Base-by-base conservation (phyloP, 495 filamentous ascomycete genomes). In the Penicillium soppii region DNA sequence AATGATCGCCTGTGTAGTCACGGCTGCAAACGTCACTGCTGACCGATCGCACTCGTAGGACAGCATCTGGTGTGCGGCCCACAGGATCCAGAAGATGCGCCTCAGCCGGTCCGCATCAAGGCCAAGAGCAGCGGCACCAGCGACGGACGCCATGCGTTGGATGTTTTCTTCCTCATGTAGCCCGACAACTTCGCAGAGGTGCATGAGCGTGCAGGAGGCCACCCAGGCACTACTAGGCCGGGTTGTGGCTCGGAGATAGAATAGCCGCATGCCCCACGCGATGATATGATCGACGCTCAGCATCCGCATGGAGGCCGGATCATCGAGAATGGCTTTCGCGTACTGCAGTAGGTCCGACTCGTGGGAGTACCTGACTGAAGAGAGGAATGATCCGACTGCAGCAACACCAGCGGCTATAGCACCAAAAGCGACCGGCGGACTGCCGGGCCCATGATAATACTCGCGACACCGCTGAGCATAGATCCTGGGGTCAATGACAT, bases 241-340 rank as follows among this genome's bases (percentile, higher is more conserved):
- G 33, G 67, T 64, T 17, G 67, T 70, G n/a, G 67, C 67, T 16
- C 67, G 59, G 7, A 70, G 53, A 25, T 70, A 70, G 41, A 70
- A 30, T 13, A 70, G 37, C 12, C 67, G 62, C 62, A 70, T 56
- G 23, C 59, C 58, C 67, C 67, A 70, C 5, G 67, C 67, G 22
- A 70, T 19, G 47, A 70, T 57, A 19, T 70, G 67, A 47, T 70
- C 67, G 22, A 67, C 57, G 10, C 64, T 12, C 4, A 33, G 59
- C 57, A 53, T 13, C 5, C 61, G 66, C 53, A 65, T 58, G 1
- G 65, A 63, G 27, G 44, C 49, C 16, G 65, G 62, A 46, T 68
- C 65, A 54, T 68, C 65, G 52, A 68, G 65, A 23, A 68, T 62
- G 13, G 57, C 40, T 55, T 68, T 68, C 38, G 65, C 65, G 50